phyloP scores from a whole-genome alignment of 164 flowering plant genomes.

The Warburgia ugandensis region DNA sequence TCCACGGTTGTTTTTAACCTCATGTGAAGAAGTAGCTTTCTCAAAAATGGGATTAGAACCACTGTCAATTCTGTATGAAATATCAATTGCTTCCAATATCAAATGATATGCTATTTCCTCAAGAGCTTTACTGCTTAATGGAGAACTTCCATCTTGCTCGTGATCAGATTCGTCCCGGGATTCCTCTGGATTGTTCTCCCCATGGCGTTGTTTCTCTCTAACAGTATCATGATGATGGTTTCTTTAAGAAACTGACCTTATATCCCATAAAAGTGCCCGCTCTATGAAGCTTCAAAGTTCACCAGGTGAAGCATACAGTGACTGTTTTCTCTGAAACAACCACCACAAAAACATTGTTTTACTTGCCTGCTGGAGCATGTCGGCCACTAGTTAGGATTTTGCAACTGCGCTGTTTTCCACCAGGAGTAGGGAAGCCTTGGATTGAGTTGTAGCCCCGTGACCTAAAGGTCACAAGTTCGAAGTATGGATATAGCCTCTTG shows the following conservation, averaged over 20 bases:
- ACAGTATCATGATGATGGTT: constrained; percentile 35
- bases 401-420: too few relatives aligned
- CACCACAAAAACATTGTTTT: constrained; percentile 4
- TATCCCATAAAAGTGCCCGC: constrained; percentile 90
- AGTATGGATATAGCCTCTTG: too few relatives aligned
- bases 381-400: too few relatives aligned
- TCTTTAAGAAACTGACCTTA: constrained; percentile 76
- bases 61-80: constrained; percentile 64
- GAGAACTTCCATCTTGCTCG: constrained; percentile 13
- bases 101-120: constrained; percentile 53
- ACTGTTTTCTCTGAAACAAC: constrained; percentile 51
- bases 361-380: too few relatives aligned
- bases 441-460: too few relatives aligned
- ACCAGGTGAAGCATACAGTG: constrained; percentile 60
- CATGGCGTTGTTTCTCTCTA: constrained; percentile 3
- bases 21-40: constrained; percentile 22
- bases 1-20: constrained; percentile 1
- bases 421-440: too few relatives aligned
- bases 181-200: constrained; percentile 14
- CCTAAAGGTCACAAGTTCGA: too few relatives aligned
- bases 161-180: constrained; percentile 17
- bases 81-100: constrained; percentile 56
- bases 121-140: constrained; percentile 10
- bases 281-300: constrained; percentile 61
- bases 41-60: constrained; percentile 51